Evolutionary conservation across 805 yeast species (phyloP).

Genomic region (Candida manassasensis): DNA sequence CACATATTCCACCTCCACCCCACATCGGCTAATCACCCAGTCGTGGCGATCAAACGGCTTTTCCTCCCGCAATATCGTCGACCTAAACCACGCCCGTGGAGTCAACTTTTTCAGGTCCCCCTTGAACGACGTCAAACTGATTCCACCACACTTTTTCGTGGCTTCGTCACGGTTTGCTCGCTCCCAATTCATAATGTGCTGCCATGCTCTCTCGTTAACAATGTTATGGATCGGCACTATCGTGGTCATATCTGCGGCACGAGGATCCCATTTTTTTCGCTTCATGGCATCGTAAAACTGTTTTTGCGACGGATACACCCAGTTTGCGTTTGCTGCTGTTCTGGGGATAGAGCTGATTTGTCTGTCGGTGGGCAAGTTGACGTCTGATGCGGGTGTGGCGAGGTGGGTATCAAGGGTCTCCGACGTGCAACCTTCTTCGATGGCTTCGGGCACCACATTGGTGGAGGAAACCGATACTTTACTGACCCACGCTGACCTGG

Average conservation of each 20-base stretch:
- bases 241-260: conserved; percentile 76
- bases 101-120: conserved; percentile 85
- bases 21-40: conserved; percentile 87
- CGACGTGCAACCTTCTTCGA: conserved; percentile 26
- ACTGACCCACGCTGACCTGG: conserved; percentile 34
- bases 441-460: conserved; percentile 30
- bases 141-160: conserved; percentile 64
- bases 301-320: conserved; percentile 95
- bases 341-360: conserved; percentile 81
- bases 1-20: conserved; percentile 78
- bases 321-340: conserved; percentile 55
- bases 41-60: conserved; percentile 95
- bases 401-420: conserved; percentile 26
- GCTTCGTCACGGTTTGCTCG: conserved; percentile 46
- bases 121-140: conserved; percentile 76
- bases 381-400: conserved; percentile 7
- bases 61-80: conserved; percentile 62
- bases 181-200: conserved; percentile 81
- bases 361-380: conserved; percentile 62
- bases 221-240: conserved; percentile 93
- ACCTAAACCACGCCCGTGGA: conserved; percentile 73
- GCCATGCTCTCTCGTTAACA: conserved; percentile 93
- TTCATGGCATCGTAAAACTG: conserved; percentile 94
- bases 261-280: conserved; percentile 84
- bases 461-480: conserved; percentile 31